These are phyloP conservation scores for Balansia obtecta DNA, from an alignment of 2,329 filamentous ascomycete genomes.

Conservation along the genomic window DNA sequence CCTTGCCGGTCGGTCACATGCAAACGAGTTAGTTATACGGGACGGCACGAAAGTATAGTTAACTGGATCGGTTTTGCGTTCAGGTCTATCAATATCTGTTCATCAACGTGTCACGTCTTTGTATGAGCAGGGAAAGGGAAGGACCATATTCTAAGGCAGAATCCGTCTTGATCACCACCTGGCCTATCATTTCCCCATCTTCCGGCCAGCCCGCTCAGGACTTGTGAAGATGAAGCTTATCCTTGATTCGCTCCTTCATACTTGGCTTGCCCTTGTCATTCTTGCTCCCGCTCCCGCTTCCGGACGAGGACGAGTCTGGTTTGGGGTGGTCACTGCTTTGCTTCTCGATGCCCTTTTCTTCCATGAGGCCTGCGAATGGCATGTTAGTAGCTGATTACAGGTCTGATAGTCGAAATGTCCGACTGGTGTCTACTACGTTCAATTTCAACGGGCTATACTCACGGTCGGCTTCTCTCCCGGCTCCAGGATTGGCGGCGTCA, in stretches of 20 bases:
- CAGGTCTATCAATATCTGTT: no score
- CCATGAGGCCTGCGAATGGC: slow-evolving; percentile 17
- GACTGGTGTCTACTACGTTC: no score
- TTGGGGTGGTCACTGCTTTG: slow-evolving; percentile 8
- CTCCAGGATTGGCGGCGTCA: slow-evolving; percentile 50
- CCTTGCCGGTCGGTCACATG: no score
- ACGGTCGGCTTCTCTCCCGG: slow-evolving; percentile 56
- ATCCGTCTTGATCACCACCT: neutral
- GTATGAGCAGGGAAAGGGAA: no score
- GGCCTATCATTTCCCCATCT: neutral
- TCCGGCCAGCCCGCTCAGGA: neutral
- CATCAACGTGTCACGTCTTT: no score
- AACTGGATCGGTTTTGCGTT: no score
- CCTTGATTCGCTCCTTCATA: slow-evolving; percentile 54
- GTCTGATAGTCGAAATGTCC: neutral
- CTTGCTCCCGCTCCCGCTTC: slow-evolving; percentile 6
- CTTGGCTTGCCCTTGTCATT: slow-evolving; percentile 33
- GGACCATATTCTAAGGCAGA: no score
- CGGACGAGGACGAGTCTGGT: slow-evolving; percentile 6
- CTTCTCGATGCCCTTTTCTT: slow-evolving; percentile 19
- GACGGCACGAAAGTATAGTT: no score
- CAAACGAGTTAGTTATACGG: no score
- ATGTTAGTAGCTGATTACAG: neutral
- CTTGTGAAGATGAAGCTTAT: slow-evolving; percentile 45
- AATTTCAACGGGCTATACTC: slow-evolving; percentile 17